phyloP scores from a whole-genome alignment of 371 early-diverging fungal species.

The Mucor sp. region DNA sequence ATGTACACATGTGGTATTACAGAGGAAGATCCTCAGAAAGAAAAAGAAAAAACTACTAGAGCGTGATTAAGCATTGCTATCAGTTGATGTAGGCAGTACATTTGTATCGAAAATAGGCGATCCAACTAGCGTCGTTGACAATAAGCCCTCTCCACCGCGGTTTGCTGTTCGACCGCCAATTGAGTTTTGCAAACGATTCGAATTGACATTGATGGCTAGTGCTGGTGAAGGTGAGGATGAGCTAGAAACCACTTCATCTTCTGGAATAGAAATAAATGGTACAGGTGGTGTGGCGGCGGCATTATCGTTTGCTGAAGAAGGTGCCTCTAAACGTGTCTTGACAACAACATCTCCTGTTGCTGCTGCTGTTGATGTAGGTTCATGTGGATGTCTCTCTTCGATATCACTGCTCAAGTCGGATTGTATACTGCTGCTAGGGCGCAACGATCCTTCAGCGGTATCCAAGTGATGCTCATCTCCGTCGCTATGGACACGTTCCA shows the following conservation, averaged over 20 bases:
- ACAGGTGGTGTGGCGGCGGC: not conserved
- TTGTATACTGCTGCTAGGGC: not conserved
- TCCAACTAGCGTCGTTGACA: constrained; percentile 15
- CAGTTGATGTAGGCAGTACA: not conserved
- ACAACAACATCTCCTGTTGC: not conserved
- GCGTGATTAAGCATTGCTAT: not conserved
- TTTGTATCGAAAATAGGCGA: constrained; percentile 10
- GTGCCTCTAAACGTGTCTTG: not conserved
- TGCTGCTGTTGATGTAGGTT: not conserved
- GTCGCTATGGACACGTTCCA: not conserved
- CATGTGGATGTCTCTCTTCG: not conserved
- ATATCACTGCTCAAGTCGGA: constrained; percentile 1
- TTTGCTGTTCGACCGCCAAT: not conserved
- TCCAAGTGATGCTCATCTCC: not conserved
- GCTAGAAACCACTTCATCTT: not conserved
- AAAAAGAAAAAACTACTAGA: not conserved
- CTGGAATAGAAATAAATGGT: not conserved
- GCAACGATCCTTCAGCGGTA: not conserved
- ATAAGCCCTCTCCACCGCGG: constrained; percentile 8
- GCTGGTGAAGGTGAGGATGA: not conserved
- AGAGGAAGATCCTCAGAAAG: not conserved
- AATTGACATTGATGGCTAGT: not conserved
- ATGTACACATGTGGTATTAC: not conserved
- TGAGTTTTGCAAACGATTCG: not conserved
- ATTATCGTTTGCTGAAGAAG: not conserved